Evolutionary conservation across 108 stramenopile species (phyloP), one percentile per base, ranked within the genome.

Genomic region (Skeletonema menzelii): DNA sequence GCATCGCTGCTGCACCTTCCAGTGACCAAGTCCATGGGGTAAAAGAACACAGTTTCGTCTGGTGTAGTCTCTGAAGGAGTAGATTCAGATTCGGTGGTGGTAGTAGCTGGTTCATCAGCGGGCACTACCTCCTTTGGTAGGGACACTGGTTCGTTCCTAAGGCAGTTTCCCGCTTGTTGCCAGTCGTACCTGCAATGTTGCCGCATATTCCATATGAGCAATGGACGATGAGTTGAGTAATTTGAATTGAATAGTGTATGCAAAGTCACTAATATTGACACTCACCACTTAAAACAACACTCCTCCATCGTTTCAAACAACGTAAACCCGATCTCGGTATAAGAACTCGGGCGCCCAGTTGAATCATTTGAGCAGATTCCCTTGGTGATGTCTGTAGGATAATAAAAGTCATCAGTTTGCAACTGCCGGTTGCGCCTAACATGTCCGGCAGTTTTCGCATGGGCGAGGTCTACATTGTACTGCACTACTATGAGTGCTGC

Each of bases 321-420:
- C 10, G 19, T 20, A 17, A 22, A 20, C 22, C 11, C 11, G 2
- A 53, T 5, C 22, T 53, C 15, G 24, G 19, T 53, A 10, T 24
- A 53, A 4, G 19, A 20, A 10, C 49, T 53, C 24, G 49, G 49
- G 22, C 49, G 49, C 22, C 8, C 8, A 1, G 22, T n/a, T 2
- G 49, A 2, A 53, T 53, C 49, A 53, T 53, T 53, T 53, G 49
- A 53, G 49, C 49, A 53, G 22, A 53, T 53, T 15, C 49, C 49
- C 49, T 10, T 20, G 20, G 22, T 53, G 49, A 53, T 53, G 49
- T 53, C 49, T 5, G 22, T 2, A 22, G 49, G 49, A 10, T 22
- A 53, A 20, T 22, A 53, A 5, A 8, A 53, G 1, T 53, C 22
- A n/a, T 20, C 49, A 4, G 44, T 4, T 53, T 53, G 49, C 49